phyloP scores from a whole-genome alignment of 1,284 basidiomycete genomes.

The Exsudoporus floridanus region DNA sequence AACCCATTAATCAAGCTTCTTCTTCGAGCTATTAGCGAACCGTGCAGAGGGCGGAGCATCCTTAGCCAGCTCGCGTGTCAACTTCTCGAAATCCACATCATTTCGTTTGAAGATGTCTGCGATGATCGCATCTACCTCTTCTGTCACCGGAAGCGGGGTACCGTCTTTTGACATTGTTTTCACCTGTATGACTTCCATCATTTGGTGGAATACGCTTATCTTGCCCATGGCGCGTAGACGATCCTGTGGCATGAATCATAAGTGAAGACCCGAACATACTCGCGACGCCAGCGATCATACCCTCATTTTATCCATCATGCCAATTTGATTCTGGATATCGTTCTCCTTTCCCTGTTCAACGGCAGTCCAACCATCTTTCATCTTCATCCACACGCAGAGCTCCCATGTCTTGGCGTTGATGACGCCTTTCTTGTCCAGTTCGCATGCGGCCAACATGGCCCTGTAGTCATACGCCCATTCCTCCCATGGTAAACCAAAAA shows the following conservation, averaged over 20 bases:
- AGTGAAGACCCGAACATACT: background rate
- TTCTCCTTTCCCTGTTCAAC: conserved; percentile 29
- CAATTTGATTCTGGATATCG: conserved; percentile 21
- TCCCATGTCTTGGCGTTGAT: conserved; percentile 30
- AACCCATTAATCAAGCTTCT: conserved; percentile 29
- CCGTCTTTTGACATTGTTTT: conserved; percentile 33
- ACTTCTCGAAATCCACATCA: conserved; percentile 31
- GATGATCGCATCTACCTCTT: conserved; percentile 33
- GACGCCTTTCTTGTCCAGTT: conserved; percentile 20
- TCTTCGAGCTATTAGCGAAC: conserved; percentile 29
- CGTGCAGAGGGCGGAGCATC: conserved; percentile 21
- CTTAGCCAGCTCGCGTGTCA: conserved; percentile 26
- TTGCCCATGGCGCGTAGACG: conserved; percentile 33
- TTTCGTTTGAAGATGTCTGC: conserved; percentile 36
- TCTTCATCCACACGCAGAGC: conserved; percentile 36
- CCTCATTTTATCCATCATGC: conserved; percentile 34
- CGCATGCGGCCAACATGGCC: conserved; percentile 30
- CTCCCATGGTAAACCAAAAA: conserved; percentile 34
- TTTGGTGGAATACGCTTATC: conserved; percentile 30
- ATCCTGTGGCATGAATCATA: conserved; percentile 14
- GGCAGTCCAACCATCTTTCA: conserved; percentile 27
- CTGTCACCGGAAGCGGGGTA: conserved; percentile 23
- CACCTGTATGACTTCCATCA: conserved; percentile 36
- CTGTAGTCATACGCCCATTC: conserved; percentile 34
- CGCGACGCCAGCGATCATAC: conserved; percentile 13